A percentile compares a stretch with the other conserved stretches of the same genome.
Evolutionary conservation across 2,329 filamentous ascomycete species (phyloP).

Genomic region (Alternaria viburni): DNA sequence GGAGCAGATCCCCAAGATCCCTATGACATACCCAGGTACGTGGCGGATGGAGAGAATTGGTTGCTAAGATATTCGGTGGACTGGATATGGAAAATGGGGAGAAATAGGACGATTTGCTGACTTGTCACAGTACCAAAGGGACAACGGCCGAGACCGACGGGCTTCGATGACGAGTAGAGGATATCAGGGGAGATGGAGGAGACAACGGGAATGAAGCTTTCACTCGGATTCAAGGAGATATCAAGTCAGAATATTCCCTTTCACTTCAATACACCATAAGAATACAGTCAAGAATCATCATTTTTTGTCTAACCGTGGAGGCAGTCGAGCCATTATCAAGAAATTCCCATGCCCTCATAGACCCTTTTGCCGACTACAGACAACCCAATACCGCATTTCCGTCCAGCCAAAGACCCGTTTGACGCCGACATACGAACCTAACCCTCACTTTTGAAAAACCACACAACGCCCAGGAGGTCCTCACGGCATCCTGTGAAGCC

Average conservation of each 20-base stretch:
- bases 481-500: not conserved
- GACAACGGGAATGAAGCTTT: not conserved
- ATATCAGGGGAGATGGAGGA: not conserved
- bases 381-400: not conserved
- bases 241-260: not conserved
- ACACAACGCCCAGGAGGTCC: not conserved
- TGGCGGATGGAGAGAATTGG: conserved; percentile 26
- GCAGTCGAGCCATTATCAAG: not conserved
- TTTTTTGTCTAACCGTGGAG: conserved; percentile 1
- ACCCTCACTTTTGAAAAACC: not conserved
- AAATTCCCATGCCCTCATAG: not conserved
- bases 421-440: conserved; percentile 1
- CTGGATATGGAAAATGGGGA: not conserved
- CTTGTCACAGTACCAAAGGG: conserved; percentile 53
- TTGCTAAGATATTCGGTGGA: not conserved
- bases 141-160: conserved; percentile 52
- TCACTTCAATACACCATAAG: not conserved
- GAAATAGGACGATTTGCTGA: conserved; percentile 2
- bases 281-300: not conserved
- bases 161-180: conserved; percentile 53
- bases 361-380: not conserved
- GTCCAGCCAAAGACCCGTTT: not conserved
- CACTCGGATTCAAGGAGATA: not conserved
- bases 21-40: conserved; percentile 92
- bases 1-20: conserved; percentile 69